Evolutionary conservation across 2,329 filamentous ascomycete genomes (phyloP), one percentile per base, ranked within the genome.

Genomic region (Cladosporium oxysporum): DNA sequence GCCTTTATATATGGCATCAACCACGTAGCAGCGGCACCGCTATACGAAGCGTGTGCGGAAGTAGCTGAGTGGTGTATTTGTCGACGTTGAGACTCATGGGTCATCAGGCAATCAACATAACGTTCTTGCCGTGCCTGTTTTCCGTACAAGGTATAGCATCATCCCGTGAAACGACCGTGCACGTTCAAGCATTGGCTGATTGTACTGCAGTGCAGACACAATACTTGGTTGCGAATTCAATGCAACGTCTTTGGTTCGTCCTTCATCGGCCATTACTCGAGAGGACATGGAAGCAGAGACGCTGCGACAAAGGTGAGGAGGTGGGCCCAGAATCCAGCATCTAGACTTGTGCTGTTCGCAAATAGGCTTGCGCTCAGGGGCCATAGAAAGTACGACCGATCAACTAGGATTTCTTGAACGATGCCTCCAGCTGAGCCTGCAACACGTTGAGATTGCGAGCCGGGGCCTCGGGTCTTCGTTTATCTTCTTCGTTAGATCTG

Each of bases 371-470:
- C 18, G 7, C 5, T n/a, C 37, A 44, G 5, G 7, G 5, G 10
- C 18, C 41, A 47, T 21, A 11, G n/a, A 21, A 21, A n/a, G 11
- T 11, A n/a, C 41, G 18, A 10, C 18, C 41, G 41, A 11, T 12
- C 41, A 21, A 47, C 18, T n/a, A 31, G 23, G 16, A 26, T 26
- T 58, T 58, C 55, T 58, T 58, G n/a, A 35, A 37, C 21, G 55
- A 58, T 23, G 55, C 55, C 16, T 58, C 55, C 29, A 58, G 55
- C 55, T 37, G n/a, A 37, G 55, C 55, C 33, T 58, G 55, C 55
- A 58, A 18, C 7, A 33, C n/a, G 33, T 7, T 37, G 11, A 58
- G 31, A 41, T 58, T 21, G n/a, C 28, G 14, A 21, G 33, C 2
- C 2, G 28, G 18, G 14, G 52, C 18, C 52, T 55, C 23, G 5